A percentile compares a stretch with the other conserved stretches of the same genome.
Evolutionary conservation across 805 yeast species (phyloP).

Genomic region (Nakazawaea laoshanensis): DNA sequence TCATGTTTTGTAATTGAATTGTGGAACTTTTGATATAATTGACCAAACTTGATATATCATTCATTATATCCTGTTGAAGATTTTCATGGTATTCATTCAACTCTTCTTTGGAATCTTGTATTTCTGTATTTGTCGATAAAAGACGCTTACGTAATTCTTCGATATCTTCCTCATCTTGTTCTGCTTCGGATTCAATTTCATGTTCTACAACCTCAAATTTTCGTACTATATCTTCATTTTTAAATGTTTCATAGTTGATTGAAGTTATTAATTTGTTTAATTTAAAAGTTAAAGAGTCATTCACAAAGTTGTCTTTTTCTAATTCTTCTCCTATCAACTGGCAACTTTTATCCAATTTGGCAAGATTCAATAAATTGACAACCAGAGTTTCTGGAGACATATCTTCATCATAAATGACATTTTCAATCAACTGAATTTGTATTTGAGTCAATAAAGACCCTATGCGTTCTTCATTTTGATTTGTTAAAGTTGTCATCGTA

Average conservation of each 20-base stretch:
- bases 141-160: conserved; percentile 10
- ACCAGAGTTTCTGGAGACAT: not conserved
- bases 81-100: conserved; percentile 9
- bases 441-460: too few species aligned
- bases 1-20: conserved; percentile 1
- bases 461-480: not conserved
- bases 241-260: conserved; percentile 7
- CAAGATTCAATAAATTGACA: conserved; percentile 4
- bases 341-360: conserved; percentile 4
- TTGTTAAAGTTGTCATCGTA: not conserved
- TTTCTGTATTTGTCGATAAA: not conserved
- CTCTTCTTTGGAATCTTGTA: not conserved
- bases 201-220: not conserved
- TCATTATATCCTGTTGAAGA: conserved; percentile 7
- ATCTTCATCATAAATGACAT: not conserved
- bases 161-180: conserved; percentile 5
- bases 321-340: conserved; percentile 3
- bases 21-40: not conserved
- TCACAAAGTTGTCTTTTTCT: not conserved
- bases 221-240: conserved; percentile 2
- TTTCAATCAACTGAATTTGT: conserved; percentile 1
- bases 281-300: not conserved
- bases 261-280: conserved; percentile 1
- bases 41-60: conserved; percentile 5
- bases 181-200: not conserved